A percentile compares a stretch with the other conserved stretches of the same genome.
phyloP scores from a whole-genome alignment of 768 basidiomycete species.

The Mrakia gelida region DNA sequence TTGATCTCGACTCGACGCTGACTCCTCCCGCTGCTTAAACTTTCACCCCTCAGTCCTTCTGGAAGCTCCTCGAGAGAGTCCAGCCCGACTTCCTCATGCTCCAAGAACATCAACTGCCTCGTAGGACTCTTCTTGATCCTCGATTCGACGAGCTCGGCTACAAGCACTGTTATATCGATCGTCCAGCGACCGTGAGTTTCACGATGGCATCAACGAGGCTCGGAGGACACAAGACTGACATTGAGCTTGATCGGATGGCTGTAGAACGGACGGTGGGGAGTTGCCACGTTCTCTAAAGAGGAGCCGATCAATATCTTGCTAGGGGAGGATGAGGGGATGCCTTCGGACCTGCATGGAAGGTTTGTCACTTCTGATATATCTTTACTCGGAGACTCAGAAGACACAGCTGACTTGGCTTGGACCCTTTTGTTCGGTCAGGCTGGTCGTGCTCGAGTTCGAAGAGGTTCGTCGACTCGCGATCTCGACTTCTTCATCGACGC shows the following conservation, averaged over 20 bases:
- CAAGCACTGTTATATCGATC: not conserved
- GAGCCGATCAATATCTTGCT: not conserved
- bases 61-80: not conserved
- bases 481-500: too few species aligned
- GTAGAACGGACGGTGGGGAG: not conserved
- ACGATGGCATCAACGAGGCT: not conserved
- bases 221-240: not conserved
- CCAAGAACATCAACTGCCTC: not conserved
- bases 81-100: slow-evolving; percentile 2
- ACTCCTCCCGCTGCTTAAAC: not conserved
- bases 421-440: not conserved
- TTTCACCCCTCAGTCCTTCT: not conserved
- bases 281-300: not conserved
- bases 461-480: not conserved
- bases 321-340: not conserved
- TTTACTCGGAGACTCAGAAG: not conserved
- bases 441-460: not conserved
- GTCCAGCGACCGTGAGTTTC: not conserved
- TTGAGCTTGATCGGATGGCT: not conserved
- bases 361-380: not conserved
- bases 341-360: not conserved
- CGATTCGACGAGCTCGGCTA: not conserved
- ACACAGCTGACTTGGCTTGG: not conserved
- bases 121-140: not conserved
- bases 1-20: not conserved